Evolutionary conservation across 306 rosid species (phyloP).

Genomic region (Coriaria nepalensis): DNA sequence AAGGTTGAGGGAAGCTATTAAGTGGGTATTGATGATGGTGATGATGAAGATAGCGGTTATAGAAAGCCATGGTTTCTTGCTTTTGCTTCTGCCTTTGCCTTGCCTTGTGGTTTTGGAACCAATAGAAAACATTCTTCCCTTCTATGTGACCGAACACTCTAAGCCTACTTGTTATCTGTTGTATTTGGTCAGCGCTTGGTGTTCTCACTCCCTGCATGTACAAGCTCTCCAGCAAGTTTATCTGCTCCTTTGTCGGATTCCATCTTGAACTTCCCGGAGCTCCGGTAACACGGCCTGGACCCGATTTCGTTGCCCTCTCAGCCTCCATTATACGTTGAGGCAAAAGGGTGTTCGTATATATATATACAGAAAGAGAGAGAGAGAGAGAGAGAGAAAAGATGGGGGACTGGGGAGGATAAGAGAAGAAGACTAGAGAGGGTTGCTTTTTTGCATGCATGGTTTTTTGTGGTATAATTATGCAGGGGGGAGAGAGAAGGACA

Average conservation of each 20-base stretch:
- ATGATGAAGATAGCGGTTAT: slow-evolving; percentile 33
- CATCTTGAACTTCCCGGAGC: slow-evolving; percentile 39
- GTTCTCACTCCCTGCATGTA: slow-evolving; percentile 77
- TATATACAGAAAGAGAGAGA: neutral
- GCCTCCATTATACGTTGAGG: slow-evolving; percentile 18
- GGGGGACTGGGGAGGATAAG: neutral
- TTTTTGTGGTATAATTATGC: slow-evolving; percentile 11
- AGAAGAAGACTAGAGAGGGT: slow-evolving; percentile 7
- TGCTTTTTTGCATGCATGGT: too few relatives aligned
- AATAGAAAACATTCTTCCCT: slow-evolving; percentile 90
- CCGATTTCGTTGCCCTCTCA: neutral
- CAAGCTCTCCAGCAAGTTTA: slow-evolving; percentile 52
- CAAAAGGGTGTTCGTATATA: neutral
- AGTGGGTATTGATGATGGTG: slow-evolving; percentile 17
- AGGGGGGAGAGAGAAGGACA: slow-evolving; percentile 45
- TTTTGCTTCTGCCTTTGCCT: slow-evolving; percentile 86
- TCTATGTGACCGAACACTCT: slow-evolving; percentile 67
- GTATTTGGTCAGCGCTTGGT: slow-evolving; percentile 74
- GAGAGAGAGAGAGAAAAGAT: slow-evolving; percentile 4
- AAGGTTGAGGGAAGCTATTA: slow-evolving; percentile 19
- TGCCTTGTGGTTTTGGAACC: slow-evolving; percentile 98
- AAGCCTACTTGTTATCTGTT: slow-evolving; percentile 53
- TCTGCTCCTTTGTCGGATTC: slow-evolving; percentile 92
- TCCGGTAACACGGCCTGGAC: neutral
- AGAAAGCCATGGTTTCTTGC: slow-evolving; percentile 47